Evolutionary conservation across 2,329 filamentous ascomycete genomes (phyloP), one percentile per base, ranked within the genome.

Genomic region (Hortaea sp.): DNA sequence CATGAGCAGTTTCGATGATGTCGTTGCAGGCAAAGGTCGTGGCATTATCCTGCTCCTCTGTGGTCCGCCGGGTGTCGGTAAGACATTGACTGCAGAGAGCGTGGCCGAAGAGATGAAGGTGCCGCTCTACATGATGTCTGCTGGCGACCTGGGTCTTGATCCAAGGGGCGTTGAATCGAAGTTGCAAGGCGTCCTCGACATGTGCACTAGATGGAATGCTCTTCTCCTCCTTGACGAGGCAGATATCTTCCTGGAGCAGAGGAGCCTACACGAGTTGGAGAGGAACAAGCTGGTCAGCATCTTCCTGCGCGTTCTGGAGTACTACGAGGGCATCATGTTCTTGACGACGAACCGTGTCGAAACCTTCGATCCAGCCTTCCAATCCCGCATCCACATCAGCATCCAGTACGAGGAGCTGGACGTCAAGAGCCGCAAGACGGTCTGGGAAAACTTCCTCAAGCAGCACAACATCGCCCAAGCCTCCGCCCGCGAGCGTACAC

Each of bases 161-260:
- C 58, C 69, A 68, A 6, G 77, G 71, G 61, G 69, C 67, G 12
- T 75, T 69, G 34, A 59, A 35, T 42, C 45, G 2, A 49, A 49
- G 10, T 52, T 61, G n/a, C 53, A 44, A 30, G 49, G 49, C 30
- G 87, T 92, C 42, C 75, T 94, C 46, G 85, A 90, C 55, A 84
- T 92, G 43, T 88, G 85, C 39, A 84, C 88, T 55, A 80, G 81
- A 0, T 94, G 88, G 88, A 84, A 85, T n/a, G 87, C 87, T 0
- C 85, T 94, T 5, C 70, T 94, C 0, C 76, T 94, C 4, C 77
- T 94, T 3, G 88, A 94, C 57, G 88, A 94, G 66, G 86, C 84
- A 3, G 85, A 89, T 56, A 82, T 88, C 5, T 88, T 88, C 66
- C 70, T 94, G 9, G 85, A 92, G 69, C 84, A 85, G 61, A 79